These are phyloP conservation scores for Camelina sativa DNA, from an alignment of 345 rosid genomes.

Conservation along the genomic window DNA sequence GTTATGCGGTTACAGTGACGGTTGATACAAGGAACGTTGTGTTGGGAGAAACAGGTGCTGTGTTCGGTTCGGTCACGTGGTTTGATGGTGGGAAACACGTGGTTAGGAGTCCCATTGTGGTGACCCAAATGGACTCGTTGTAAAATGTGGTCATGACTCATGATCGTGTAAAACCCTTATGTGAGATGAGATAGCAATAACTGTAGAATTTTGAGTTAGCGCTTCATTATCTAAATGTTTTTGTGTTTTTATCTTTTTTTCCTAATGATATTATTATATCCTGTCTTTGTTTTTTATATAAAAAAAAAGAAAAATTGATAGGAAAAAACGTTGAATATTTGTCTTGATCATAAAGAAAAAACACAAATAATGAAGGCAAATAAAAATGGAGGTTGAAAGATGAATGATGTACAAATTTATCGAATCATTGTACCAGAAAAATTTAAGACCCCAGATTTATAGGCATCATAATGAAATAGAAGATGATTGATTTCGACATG, in stretches of 20 bases:
- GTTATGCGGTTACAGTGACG: slow-evolving; percentile 60
- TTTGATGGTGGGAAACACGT: slow-evolving; percentile 69
- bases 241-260: slow-evolving; percentile 17
- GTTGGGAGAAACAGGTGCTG: slow-evolving; percentile 66
- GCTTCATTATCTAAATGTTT: slow-evolving; percentile 2
- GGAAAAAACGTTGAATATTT: not conserved
- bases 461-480: slow-evolving; percentile 23
- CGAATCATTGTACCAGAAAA: slow-evolving; percentile 13
- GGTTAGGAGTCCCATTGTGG: slow-evolving; percentile 75
- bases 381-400: not conserved
- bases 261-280: slow-evolving; percentile 28
- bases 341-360: slow-evolving; percentile 6
- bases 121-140: slow-evolving; percentile 53
- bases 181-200: slow-evolving; percentile 16
- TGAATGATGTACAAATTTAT: slow-evolving; percentile 3
- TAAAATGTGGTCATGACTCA: slow-evolving; percentile 42
- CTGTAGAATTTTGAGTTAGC: slow-evolving; percentile 35
- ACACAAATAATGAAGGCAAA: not conserved
- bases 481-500: slow-evolving; percentile 37
- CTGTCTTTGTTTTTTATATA: not conserved
- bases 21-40: slow-evolving; percentile 56
- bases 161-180: slow-evolving; percentile 27
- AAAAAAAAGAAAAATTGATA: not conserved
- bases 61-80: slow-evolving; percentile 80
- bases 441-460: slow-evolving; percentile 18